phyloP scores from a whole-genome alignment of 495 filamentous ascomycete genomes.

The Letharia columbiana region DNA sequence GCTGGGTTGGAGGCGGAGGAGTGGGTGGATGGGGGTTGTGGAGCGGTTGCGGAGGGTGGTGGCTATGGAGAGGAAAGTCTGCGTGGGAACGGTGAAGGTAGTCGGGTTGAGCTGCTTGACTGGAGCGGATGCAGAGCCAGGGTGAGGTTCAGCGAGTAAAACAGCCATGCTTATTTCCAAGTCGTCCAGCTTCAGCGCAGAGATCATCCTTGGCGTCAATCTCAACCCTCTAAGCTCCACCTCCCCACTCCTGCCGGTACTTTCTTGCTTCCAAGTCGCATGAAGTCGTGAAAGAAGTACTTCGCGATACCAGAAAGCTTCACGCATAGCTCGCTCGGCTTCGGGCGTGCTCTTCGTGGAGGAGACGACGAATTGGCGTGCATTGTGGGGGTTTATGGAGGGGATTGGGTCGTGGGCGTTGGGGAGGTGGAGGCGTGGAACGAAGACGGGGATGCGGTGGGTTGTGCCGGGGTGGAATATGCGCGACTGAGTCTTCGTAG shows the following conservation, averaged over 20 bases:
- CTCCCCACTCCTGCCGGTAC: constrained; percentile 50
- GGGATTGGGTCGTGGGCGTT: constrained; percentile 74
- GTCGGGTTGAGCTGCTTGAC: constrained; percentile 39
- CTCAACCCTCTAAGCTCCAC: constrained; percentile 69
- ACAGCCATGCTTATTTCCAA: constrained; percentile 58
- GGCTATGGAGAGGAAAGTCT: constrained; percentile 61
- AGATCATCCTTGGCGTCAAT: constrained; percentile 69
- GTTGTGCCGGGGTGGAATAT: constrained; percentile 71
- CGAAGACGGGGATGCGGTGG: constrained; percentile 63
- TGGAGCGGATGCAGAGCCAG: constrained; percentile 11
- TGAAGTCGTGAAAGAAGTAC: constrained; percentile 63
- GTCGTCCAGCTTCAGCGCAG: constrained; percentile 74
- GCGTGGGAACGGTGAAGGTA: constrained; percentile 52
- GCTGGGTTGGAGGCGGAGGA: constrained; percentile 69
- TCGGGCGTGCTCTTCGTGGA: constrained; percentile 63
- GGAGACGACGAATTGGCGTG: constrained; percentile 81
- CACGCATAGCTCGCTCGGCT: constrained; percentile 64
- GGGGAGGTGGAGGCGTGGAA: constrained; percentile 66
- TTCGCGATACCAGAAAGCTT: constrained; percentile 90
- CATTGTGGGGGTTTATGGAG: constrained; percentile 59
- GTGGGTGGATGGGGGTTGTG: constrained; percentile 53
- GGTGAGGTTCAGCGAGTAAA: constrained; percentile 26
- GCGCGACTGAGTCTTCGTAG: constrained; percentile 12
- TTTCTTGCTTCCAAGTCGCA: constrained; percentile 61
- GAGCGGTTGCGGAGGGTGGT: constrained; percentile 67